These are phyloP conservation scores for Millerozyma miso DNA, from an alignment of 805 yeast species.

Conservation along the genomic window DNA sequence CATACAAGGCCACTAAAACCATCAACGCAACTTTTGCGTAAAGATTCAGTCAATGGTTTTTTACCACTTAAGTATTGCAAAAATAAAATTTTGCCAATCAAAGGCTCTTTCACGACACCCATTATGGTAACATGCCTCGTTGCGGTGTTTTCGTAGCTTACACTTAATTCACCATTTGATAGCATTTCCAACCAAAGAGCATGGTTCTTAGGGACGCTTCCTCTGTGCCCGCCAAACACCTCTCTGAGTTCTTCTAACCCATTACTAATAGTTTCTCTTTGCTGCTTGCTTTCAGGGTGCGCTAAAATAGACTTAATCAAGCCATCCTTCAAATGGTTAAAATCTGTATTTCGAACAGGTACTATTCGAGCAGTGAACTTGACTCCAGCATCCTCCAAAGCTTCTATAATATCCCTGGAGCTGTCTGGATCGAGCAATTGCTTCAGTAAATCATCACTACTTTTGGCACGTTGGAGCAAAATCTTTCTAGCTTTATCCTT, in stretches of 20 bases:
- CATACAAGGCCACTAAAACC: constrained; percentile 16
- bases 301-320: constrained; percentile 75
- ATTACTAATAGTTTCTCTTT: constrained; percentile 35
- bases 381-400: constrained; percentile 55
- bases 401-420: constrained; percentile 51
- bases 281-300: constrained; percentile 51
- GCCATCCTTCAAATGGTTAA: constrained; percentile 85
- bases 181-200: constrained; percentile 56
- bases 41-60: constrained; percentile 58
- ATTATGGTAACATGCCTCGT: constrained; percentile 25
- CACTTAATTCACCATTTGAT: constrained; percentile 23
- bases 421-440: constrained; percentile 49
- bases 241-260: constrained; percentile 68
- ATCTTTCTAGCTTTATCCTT: constrained; percentile 26
- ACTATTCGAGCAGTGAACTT: constrained; percentile 70
- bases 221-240: constrained; percentile 55
- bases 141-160: constrained; percentile 25
- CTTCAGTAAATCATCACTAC: constrained; percentile 9
- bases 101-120: constrained; percentile 61
- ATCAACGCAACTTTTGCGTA: constrained; percentile 41
- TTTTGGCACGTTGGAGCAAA: constrained; percentile 22
- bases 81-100: constrained; percentile 63
- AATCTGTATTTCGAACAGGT: constrained; percentile 89
- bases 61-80: constrained; percentile 71
- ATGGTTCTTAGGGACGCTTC: constrained; percentile 74